phyloP scores from a whole-genome alignment of 106 monocot species.

The Narthecium ossifragum region DNA sequence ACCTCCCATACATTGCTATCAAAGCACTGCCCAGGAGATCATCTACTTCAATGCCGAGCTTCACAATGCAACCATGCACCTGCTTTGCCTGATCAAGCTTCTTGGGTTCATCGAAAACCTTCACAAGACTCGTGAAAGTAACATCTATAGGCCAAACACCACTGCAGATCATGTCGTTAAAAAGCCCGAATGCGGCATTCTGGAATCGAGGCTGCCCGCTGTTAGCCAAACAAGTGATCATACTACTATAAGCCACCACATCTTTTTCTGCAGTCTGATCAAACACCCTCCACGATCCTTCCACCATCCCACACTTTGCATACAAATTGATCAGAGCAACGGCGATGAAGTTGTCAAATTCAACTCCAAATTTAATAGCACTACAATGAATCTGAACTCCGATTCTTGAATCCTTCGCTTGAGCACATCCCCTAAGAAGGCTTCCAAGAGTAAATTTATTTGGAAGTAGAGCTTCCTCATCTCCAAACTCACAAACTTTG shows the following conservation, averaged over 20 bases:
- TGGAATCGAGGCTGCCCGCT: neutral
- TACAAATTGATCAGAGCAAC: conserved; percentile 53
- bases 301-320: conserved; percentile 32
- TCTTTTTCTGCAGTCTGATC: conserved; percentile 17
- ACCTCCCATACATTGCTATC: conserved; percentile 62
- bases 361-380: conserved; percentile 36
- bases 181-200: conserved; percentile 27
- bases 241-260: conserved; percentile 49
- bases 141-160: conserved; percentile 39
- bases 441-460: conserved; percentile 35
- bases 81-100: conserved; percentile 42
- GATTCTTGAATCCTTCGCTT: conserved; percentile 14
- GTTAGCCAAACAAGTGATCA: conserved; percentile 46
- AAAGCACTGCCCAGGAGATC: conserved; percentile 33
- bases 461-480: conserved; percentile 3
- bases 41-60: conserved; percentile 45
- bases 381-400: conserved; percentile 49
- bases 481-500: neutral
- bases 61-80: conserved; percentile 51
- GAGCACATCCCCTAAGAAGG: conserved; percentile 39
- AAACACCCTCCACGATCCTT: conserved; percentile 35
- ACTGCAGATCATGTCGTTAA: conserved; percentile 39
- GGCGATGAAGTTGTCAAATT: conserved; percentile 26
- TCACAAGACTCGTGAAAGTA: conserved; percentile 49
- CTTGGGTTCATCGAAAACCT: conserved; percentile 36